Conservation (phyloP, 2,329 filamentous ascomycete genomes). For the Fusarium heterosporum region DNA sequence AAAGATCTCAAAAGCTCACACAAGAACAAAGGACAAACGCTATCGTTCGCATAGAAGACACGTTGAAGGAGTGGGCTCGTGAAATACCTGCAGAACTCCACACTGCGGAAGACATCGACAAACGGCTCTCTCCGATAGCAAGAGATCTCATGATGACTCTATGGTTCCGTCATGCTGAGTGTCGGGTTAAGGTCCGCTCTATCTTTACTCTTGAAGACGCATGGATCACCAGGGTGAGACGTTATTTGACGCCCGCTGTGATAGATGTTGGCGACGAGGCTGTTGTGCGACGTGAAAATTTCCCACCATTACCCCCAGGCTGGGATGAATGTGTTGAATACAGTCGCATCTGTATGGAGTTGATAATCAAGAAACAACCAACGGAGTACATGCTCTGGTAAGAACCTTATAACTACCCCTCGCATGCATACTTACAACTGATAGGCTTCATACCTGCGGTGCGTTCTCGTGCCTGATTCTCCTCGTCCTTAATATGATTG, state of each 20-base stretch:
- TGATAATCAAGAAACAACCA: conserved; percentile 1
- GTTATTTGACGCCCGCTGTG: conserved; percentile 28
- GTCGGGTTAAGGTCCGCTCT: conserved; percentile 23
- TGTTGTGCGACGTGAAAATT: conserved; percentile 17
- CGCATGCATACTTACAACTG: accelerated
- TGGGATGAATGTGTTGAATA: conserved; percentile 37
- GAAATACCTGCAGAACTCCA: conserved; percentile 26
- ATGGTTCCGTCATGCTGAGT: conserved; percentile 37
- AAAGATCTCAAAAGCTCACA: conserved; percentile 2
- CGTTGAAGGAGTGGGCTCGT: conserved; percentile 27
- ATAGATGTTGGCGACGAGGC: conserved; percentile 29
- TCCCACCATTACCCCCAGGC: conserved; percentile 29
- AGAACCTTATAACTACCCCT: accelerated
- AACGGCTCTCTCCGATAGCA: neutral
- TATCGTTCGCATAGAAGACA: conserved; percentile 11
- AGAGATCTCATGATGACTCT: conserved; percentile 20
- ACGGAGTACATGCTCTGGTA: conserved; percentile 40
- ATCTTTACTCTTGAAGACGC: conserved; percentile 39
- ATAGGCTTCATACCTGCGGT: conserved; percentile 37
- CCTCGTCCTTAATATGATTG: conserved; percentile 40
- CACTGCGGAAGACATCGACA: neutral
- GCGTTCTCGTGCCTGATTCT: conserved; percentile 31
- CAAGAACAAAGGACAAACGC: neutral
- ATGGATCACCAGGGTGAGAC: conserved; percentile 30
- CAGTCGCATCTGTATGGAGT: conserved; percentile 25